phyloP scores from a whole-genome alignment of 1,139 yeast species.

The Blastobotrys petasosporus region DNA sequence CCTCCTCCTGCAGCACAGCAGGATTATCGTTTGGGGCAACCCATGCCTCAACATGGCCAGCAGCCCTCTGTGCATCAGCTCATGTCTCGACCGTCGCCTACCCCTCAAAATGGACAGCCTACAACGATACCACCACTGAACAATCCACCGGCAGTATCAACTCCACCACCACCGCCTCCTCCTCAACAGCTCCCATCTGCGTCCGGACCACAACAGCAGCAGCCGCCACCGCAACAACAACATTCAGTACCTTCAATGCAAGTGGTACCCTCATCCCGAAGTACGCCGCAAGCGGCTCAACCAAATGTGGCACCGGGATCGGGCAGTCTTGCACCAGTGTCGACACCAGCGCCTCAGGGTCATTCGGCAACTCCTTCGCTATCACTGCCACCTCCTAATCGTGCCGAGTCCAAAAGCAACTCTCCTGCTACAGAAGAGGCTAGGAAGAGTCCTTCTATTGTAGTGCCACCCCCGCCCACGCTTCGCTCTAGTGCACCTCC shows the following conservation, averaged over 20 bases:
- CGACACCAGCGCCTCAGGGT: not conserved
- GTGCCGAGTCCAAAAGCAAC: not conserved
- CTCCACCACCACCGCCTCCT: conserved; percentile 9
- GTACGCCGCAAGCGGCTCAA: conserved; percentile 1
- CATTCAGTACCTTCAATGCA: conserved; percentile 15
- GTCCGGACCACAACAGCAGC: conserved; percentile 5
- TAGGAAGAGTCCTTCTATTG: not conserved
- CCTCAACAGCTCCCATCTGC: conserved; percentile 2
- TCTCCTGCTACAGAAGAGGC: not conserved
- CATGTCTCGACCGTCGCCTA: conserved; percentile 2
- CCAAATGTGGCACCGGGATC: not conserved
- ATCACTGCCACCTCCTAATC: conserved; percentile 3
- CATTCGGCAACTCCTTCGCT: conserved; percentile 7
- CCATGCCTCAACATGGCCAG: not conserved
- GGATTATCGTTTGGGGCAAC: too few species aligned
- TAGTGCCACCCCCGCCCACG: not conserved
- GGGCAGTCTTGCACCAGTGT: too few species aligned
- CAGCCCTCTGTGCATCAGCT: conserved; percentile 1
- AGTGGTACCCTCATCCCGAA: conserved; percentile 12
- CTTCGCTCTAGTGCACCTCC: conserved; percentile 4
- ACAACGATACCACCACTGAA: not conserved
- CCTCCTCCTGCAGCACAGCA: conserved; percentile 1
- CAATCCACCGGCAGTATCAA: not conserved
- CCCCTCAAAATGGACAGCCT: conserved; percentile 4
- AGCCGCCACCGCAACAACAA: conserved; percentile 11